Conservation (phyloP, 202 grass and related monocot species). For the Alloteropsis angusta region DNA sequence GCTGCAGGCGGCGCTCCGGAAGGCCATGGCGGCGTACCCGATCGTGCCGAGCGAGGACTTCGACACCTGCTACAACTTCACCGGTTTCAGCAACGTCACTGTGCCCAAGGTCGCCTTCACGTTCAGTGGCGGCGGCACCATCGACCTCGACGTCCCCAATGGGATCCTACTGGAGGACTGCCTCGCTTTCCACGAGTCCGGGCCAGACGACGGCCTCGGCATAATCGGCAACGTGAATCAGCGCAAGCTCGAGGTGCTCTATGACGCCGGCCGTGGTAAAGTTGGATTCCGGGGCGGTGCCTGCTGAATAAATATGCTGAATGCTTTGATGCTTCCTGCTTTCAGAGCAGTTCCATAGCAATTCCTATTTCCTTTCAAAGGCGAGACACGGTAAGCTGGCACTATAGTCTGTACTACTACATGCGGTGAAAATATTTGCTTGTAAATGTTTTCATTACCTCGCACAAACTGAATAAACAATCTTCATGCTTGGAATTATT, state of each 20-base stretch:
- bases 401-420: no score
- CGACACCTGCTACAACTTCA: slow-evolving; percentile 68
- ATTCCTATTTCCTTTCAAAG: no score
- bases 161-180: slow-evolving; percentile 33
- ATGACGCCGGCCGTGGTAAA: not conserved
- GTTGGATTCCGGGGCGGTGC: slow-evolving; percentile 7
- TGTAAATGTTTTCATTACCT: no score
- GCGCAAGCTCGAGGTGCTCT: slow-evolving; percentile 39
- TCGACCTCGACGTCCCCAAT: slow-evolving; percentile 22
- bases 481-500: no score
- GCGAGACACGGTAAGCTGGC: no score
- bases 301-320: slow-evolving; percentile 3
- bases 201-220: not conserved
- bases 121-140: slow-evolving; percentile 16
- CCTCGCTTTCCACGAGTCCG: slow-evolving; percentile 37
- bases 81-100: slow-evolving; percentile 17
- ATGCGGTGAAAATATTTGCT: no score
- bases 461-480: no score
- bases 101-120: slow-evolving; percentile 27
- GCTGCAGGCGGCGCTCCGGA: slow-evolving; percentile 25
- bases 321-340: no score
- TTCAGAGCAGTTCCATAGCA: no score
- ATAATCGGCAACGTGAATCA: slow-evolving; percentile 45
- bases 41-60: not conserved
- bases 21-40: slow-evolving; percentile 37